Percentiles rank a stretch among this genome's conserved stretches.
phyloP scores from a whole-genome alignment of 2,329 filamentous ascomycete species.

The Penicillium sp. region DNA sequence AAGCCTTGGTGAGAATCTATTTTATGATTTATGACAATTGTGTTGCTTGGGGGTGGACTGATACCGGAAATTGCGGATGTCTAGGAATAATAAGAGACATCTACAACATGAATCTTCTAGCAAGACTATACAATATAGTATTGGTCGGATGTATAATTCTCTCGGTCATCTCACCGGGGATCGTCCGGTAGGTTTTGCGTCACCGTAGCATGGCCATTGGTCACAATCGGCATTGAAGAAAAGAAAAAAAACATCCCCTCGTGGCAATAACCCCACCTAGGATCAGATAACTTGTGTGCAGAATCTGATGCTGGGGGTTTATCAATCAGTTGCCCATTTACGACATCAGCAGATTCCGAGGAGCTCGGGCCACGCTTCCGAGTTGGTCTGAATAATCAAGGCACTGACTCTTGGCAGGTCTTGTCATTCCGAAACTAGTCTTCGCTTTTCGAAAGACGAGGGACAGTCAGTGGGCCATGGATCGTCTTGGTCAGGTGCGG shows the following conservation, averaged over 20 bases:
- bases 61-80: background rate
- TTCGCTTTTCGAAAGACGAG: background rate
- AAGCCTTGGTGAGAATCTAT: background rate
- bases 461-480: background rate
- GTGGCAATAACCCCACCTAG: conserved; percentile 4
- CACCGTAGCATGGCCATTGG: background rate
- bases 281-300: conserved; percentile 10
- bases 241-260: background rate
- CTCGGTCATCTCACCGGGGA: background rate
- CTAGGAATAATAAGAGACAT: background rate
- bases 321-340: conserved; percentile 2
- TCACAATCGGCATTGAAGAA: background rate
- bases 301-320: background rate
- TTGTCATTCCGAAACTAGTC: background rate
- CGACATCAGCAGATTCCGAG: no score
- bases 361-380: background rate
- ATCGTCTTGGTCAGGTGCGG: background rate
- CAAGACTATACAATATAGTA: background rate
- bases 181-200: background rate
- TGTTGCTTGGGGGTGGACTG: background rate
- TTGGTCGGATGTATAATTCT: background rate
- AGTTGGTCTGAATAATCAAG: background rate
- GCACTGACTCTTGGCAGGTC: background rate
- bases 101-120: background rate
- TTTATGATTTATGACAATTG: background rate